Evolutionary conservation across 495 filamentous ascomycete species (phyloP), one percentile per base, ranked within the genome.

Genomic region (Talaromyces proteolyticus): DNA sequence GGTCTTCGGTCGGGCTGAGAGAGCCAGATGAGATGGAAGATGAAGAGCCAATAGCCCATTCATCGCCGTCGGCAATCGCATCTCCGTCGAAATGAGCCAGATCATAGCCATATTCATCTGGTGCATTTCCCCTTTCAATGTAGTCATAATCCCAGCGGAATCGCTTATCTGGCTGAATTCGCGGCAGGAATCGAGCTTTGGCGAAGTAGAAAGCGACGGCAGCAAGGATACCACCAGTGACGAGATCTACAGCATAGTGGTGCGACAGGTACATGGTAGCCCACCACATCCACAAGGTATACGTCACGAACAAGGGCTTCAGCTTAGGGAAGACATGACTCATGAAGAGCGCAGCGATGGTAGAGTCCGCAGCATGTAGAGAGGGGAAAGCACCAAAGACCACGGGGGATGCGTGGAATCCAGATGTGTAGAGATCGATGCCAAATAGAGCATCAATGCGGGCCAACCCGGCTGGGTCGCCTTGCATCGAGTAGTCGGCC

Each of bases 191-290:
- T 22, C 82, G 80, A 42, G 80, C 78, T 58, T 88, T 83, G 36
- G 87, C 80, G 42, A 92, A 77, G 68, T 87, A 92, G 73, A 89
- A 96, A 18, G 81, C 72, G 29, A 86, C 66, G n/a, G 79, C 84
- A 47, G 91, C 87, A 44, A 96, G 67, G 42, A 94, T 67, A 66
- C 85, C 87, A 54, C 91, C 91, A 49, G 83, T 88, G 43, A 96
- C 86, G 41, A 96, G 72, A 67, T 96, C 91, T 41, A 96, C 87
- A 42, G 91, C 91, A 60, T 96, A 96, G 67, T 96, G 91, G 66
- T 96, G 91, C 39, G 88, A 91, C 47, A 96, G 80, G 59, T 96
- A 95, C 87, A 96, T 93, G 44, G 91, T 96, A n/a, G 91, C 85
- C 91, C 91, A 96, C 86, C 88, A 95, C 60, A 96, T 84, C 91